phyloP scores from a whole-genome alignment of 1,284 basidiomycete genomes.

The Trichosporon sp. region DNA sequence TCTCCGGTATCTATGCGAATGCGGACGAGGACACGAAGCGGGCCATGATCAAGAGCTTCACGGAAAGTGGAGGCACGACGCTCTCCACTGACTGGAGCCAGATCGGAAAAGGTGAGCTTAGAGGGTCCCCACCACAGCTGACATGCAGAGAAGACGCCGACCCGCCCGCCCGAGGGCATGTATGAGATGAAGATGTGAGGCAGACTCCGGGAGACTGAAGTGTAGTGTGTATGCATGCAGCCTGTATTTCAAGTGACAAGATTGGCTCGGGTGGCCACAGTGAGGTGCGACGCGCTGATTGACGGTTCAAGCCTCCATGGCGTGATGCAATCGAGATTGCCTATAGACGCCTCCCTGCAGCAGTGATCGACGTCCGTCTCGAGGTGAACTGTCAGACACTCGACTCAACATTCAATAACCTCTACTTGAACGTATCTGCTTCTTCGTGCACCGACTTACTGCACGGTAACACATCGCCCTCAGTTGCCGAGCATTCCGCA shows the following conservation, averaged over 20 bases:
- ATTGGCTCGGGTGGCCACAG: background rate
- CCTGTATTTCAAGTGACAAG: background rate
- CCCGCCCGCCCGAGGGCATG: conserved; percentile 70
- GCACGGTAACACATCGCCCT: background rate
- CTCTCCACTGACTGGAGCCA: conserved; percentile 91
- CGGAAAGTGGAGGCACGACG: conserved; percentile 83
- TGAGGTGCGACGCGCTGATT: background rate
- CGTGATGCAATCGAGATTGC: background rate
- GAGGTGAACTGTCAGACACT: background rate
- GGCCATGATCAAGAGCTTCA: conserved; percentile 95
- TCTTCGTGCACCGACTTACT: too few relatives aligned
- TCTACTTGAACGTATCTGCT: too few relatives aligned
- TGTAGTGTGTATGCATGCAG: background rate
- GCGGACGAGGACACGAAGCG: conserved; percentile 80
- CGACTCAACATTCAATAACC: background rate
- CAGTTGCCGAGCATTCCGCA: background rate
- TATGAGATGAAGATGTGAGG: conserved; percentile 50
- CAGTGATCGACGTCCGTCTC: background rate
- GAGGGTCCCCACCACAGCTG: background rate
- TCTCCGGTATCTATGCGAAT: conserved; percentile 63
- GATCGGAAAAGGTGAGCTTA: conserved; percentile 57
- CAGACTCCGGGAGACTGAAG: background rate
- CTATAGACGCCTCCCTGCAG: background rate
- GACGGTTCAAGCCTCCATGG: background rate
- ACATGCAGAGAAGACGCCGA: conserved; percentile 4